Conservation (phyloP, 2,329 filamentous ascomycete species). For the Diaporthe aspalathi region DNA sequence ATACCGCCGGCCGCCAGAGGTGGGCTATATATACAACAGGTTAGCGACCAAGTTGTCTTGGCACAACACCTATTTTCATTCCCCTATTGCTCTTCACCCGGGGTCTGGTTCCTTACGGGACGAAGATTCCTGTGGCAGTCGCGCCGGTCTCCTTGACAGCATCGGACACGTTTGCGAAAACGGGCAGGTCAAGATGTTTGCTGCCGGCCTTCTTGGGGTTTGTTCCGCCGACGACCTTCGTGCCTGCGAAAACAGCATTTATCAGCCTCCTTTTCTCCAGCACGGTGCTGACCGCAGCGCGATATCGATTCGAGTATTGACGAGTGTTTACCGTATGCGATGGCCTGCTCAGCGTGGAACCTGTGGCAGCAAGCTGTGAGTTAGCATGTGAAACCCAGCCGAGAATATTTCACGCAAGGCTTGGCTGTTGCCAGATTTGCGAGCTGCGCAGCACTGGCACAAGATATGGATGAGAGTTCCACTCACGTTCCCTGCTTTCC, state of each 20-base stretch:
- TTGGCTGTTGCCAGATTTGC: constrained; percentile 9
- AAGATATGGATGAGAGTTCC: not conserved
- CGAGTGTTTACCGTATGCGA: constrained; percentile 86
- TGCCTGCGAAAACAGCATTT: constrained; percentile 68
- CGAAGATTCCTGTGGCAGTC: constrained; percentile 93
- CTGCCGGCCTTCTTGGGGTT: constrained; percentile 98
- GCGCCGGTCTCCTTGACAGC: constrained; percentile 92
- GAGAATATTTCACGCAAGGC: constrained; percentile 16
- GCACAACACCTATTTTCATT: not conserved
- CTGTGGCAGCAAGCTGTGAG: constrained; percentile 61
- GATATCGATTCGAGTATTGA: not conserved
- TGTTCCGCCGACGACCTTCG: constrained; percentile 96
- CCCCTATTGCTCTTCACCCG: constrained; percentile 42
- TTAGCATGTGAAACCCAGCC: constrained; percentile 39
- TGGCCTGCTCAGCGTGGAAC: constrained; percentile 97
- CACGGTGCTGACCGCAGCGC: constrained; percentile 2
- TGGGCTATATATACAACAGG: constrained; percentile 68
- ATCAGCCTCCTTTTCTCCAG: constrained; percentile 32
- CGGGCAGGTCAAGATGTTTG: constrained; percentile 89
- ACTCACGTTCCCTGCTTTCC: constrained; percentile 95
- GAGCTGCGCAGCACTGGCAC: not conserved
- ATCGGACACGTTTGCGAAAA: constrained; percentile 90
- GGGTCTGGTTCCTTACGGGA: constrained; percentile 78
- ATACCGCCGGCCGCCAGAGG: constrained; percentile 94
- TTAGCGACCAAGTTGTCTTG: constrained; percentile 19